These are phyloP conservation scores for Lithohypha guttulata DNA, from an alignment of 2,329 filamentous ascomycete genomes.

Conservation along the genomic window DNA sequence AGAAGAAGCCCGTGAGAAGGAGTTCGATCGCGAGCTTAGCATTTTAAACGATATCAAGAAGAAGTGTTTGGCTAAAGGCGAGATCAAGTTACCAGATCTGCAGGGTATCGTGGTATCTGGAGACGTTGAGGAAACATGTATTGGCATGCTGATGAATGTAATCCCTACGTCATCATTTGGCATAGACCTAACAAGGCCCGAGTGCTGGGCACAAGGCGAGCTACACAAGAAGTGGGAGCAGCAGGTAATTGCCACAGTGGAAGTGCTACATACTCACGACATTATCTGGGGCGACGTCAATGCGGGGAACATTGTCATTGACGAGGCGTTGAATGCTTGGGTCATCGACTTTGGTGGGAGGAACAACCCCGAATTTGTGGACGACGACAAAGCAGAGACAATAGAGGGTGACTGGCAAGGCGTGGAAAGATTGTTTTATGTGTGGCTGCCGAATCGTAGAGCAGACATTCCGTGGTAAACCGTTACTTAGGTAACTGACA, in stretches of 20 bases:
- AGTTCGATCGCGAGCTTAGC: conserved; percentile 1
- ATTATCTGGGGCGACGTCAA: conserved; percentile 11
- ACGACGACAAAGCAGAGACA: conserved; percentile 2
- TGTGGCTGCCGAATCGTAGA: neutral
- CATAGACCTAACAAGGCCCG: neutral
- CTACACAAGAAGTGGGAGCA: conserved; percentile 7
- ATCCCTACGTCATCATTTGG: conserved; percentile 1
- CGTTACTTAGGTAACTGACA: conserved; percentile 1
- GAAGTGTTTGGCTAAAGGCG: conserved; percentile 1
- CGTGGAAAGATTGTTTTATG: neutral
- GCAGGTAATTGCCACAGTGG: conserved; percentile 8
- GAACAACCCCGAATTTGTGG: neutral
- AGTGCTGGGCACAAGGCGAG: conserved; percentile 1
- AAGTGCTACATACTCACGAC: conserved; percentile 6
- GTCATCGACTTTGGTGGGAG: conserved; percentile 10
- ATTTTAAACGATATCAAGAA: conserved; percentile 1
- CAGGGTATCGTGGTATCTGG: conserved; percentile 1
- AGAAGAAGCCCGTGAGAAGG: neutral
- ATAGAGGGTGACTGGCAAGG: neutral
- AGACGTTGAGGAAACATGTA: conserved; percentile 1
- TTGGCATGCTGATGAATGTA: neutral
- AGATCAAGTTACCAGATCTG: conserved; percentile 1
- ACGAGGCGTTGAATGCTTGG: conserved; percentile 9
- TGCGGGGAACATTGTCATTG: conserved; percentile 9
- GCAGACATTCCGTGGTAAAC: neutral